Base-by-base conservation (phyloP, 345 rosid genomes). In the Stellera chamaejasme region DNA sequence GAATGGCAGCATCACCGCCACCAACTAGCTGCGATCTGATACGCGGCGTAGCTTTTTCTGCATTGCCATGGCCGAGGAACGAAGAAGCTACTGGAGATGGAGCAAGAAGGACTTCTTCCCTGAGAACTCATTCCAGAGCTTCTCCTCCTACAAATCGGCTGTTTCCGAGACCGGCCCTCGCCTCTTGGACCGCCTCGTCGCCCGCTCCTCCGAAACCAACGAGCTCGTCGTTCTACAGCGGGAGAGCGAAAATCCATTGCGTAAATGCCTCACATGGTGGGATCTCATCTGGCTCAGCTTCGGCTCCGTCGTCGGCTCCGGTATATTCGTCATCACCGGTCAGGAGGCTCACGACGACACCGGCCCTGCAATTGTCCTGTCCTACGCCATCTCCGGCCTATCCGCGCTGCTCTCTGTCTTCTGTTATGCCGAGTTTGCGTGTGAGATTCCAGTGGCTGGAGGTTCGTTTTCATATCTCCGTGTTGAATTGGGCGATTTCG, bases 231-330 rank as follows among this genome's bases (percentile, higher is more conserved):
- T 70, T 52, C 81, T 79, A 11, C 79, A 56, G 5, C 74, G 71
- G 15, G 90, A 75, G 50, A 91, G 98, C 68, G 79, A 79, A 73
- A 73, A 82, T 55, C 73, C 88, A 1, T 76, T 91, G 90, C 66
- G 71, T 8, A 79, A 82, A 7, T 91, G 98, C 75, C 95, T 91
- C 74, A 77, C 77, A 2, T 88, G 98, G 96, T 91, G 98, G 98
- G 98, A 91, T 88, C 23, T 19, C 23, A 19, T 19, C 23, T 19
- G 23, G 23, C 23, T 19, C 23, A 19, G 23, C 23, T 19, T 85
- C 61, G 98, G 96, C 26, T 80, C 93, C 9, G 96, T 88, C 10
- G 98, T 91, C 44, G 96, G 96, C 3, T 91, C 96, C 5, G 98
- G 98, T 39, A 90, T 91, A 56, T 91, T 91, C 56, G 93, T 88